Evolutionary conservation across 2,329 filamentous ascomycete species (phyloP).

Genomic region (Colletotrichum sp.): DNA sequence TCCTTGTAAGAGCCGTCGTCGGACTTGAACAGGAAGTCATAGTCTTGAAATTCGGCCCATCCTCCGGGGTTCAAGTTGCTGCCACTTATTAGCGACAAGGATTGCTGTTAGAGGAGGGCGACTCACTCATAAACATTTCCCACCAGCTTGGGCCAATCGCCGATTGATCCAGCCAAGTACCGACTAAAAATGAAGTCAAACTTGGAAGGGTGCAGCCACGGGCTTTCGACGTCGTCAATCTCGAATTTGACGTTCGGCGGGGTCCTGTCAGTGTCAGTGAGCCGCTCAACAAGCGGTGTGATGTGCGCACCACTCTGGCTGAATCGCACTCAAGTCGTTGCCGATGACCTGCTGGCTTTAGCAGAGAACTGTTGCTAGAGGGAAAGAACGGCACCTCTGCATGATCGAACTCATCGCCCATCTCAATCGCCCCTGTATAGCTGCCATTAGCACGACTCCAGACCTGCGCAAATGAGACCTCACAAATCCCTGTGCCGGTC

Average conservation of each 20-base stretch:
- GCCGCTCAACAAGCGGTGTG: background rate
- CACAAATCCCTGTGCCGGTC: constrained; percentile 66
- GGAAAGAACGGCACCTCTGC: background rate
- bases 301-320: background rate
- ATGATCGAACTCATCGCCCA: background rate
- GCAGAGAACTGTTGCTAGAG: no score
- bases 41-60: constrained; percentile 36
- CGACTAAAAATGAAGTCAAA: constrained; percentile 37
- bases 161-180: background rate
- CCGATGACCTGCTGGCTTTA: background rate
- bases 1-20: constrained; percentile 31
- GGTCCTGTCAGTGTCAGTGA: constrained; percentile 34
- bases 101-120: background rate
- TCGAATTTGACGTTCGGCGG: constrained; percentile 71
- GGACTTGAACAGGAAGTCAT: constrained; percentile 28
- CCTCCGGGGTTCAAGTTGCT: constrained; percentile 40
- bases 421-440: background rate
- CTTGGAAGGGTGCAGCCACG: constrained; percentile 40
- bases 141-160: constrained; percentile 1
- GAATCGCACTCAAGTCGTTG: constrained; percentile 12
- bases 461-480: background rate
- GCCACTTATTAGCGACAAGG: background rate
- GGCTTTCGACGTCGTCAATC: constrained; percentile 67
- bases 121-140: background rate
- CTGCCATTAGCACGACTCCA: background rate